A percentile compares a stretch with the other conserved stretches of the same genome.
Evolutionary conservation across 2,329 filamentous ascomycete species (phyloP).

Genomic region (Chaetomiaceae sp.): DNA sequence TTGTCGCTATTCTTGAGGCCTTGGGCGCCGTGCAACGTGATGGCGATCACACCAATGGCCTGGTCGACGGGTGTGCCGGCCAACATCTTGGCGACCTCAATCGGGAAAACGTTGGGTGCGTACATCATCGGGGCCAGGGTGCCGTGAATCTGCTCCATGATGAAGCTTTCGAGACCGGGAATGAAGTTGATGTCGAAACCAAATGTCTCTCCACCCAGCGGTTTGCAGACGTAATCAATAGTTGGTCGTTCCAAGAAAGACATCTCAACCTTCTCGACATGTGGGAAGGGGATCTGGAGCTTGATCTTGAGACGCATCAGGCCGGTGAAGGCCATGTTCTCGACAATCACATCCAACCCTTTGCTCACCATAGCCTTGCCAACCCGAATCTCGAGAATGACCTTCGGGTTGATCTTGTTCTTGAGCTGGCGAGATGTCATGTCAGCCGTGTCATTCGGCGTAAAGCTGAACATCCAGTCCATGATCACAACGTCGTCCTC

Average conservation of each 20-base stretch:
- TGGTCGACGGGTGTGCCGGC: conserved; percentile 91
- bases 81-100: conserved; percentile 97
- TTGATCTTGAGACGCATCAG: conserved; percentile 98
- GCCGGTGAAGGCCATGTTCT: conserved; percentile 94
- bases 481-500: conserved; percentile 95
- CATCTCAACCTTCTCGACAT: conserved; percentile 91
- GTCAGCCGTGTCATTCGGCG: conserved; percentile 87
- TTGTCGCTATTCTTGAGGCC: conserved; percentile 94
- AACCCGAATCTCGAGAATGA: conserved; percentile 89
- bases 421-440: conserved; percentile 86
- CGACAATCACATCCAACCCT: conserved; percentile 93
- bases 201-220: conserved; percentile 88
- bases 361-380: conserved; percentile 98
- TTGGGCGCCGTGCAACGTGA: conserved; percentile 86
- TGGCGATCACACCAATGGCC: conserved; percentile 86
- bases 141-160: conserved; percentile 91
- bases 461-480: conserved; percentile 99
- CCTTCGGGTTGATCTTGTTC: conserved; percentile 95
- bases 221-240: conserved; percentile 98
- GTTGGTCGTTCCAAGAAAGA: conserved; percentile 85
- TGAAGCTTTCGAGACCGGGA: conserved; percentile 87
- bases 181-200: conserved; percentile 99
- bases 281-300: conserved; percentile 91
- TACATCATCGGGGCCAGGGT: conserved; percentile 98
- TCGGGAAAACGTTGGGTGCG: conserved; percentile 92